Percentiles rank a stretch among this genome's conserved stretches.
Evolutionary conservation across 805 yeast genomes (phyloP).

Genomic region (Candida pini): DNA sequence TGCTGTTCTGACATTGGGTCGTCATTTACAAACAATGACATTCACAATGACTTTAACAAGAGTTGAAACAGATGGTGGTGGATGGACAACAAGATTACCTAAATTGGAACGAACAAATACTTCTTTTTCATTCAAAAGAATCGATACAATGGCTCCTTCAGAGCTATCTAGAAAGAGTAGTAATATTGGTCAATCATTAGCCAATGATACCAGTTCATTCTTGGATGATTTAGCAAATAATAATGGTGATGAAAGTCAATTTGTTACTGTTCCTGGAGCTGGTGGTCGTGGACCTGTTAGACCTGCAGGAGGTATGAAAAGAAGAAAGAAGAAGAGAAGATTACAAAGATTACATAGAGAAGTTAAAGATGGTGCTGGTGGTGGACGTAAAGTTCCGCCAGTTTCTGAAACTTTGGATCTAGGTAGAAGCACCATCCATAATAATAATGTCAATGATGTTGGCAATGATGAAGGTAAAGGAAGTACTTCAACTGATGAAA

Average conservation of each 20-base stretch:
- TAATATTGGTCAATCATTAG: conserved; percentile 14
- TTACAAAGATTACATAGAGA: conserved; percentile 24
- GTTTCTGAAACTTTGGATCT: conserved; percentile 30
- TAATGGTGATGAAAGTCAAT: too few species aligned
- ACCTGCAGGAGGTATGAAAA: conserved; percentile 71
- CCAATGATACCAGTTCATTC: conserved; percentile 1
- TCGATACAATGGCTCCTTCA: conserved; percentile 57
- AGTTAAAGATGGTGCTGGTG: too few species aligned
- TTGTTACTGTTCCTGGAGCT: too few species aligned
- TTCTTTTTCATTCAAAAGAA: conserved; percentile 74
- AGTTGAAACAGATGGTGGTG: conserved; percentile 57
- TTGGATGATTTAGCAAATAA: too few species aligned
- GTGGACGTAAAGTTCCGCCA: conserved; percentile 29
- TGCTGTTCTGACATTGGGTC: conserved; percentile 63
- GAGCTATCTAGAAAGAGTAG: conserved; percentile 7
- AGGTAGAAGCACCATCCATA: conserved; percentile 14
- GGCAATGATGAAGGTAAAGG: conserved; percentile 16
- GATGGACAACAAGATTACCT: conserved; percentile 90
- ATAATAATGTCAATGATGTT: conserved; percentile 14
- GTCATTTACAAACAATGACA: conserved; percentile 85
- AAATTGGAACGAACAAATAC: conserved; percentile 66
- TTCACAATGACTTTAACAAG: conserved; percentile 86
- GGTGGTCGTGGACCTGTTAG: conserved; percentile 50
- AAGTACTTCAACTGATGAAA: conserved; percentile 1
- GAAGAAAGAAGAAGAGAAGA: conserved; percentile 33